Base-by-base conservation (phyloP, 208 protist species). In the Vickermania ingenoplastis region DNA sequence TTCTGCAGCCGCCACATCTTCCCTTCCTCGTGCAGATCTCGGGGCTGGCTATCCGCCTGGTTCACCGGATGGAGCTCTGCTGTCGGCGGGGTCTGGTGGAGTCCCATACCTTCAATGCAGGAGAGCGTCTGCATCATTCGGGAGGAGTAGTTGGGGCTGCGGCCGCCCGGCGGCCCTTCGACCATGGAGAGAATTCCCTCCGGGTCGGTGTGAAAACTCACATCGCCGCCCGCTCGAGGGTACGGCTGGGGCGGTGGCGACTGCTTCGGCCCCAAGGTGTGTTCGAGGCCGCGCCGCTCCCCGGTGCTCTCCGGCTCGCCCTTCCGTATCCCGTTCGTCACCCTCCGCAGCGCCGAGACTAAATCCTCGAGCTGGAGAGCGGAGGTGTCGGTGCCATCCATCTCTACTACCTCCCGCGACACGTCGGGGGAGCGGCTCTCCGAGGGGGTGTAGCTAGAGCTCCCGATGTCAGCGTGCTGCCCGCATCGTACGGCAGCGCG, bases 1-100 rank as follows among this genome's bases (percentile, higher is more conserved):
- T 89, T 90, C 5, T 77, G 81, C 26, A 95, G 58, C 61, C 83
- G 79, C 14, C 68, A 71, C n/a, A 73, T 64, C 71, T 89, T 86
- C 23, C 66, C 88, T 23, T 86, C 75, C 27, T 85, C 77, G 65
- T 95, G 89, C 25, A 95, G 29, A 41, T 41, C 52, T 28, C 52
- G 51, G 36, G 2, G 57, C n/a, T n/a, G n/a, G 36, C 2, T 41
- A 21, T 41, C 57, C 0, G 49, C 14, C 22, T 53, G 13, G 59
- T 52, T 61, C 54, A 67, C 53, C 45, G 53, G 5, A 24, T 51
- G 3, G 21, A 3, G 26, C 29, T 27, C 14, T 25, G 5, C 29
- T 7, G 21, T 5, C 7, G 13, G 57, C 31, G 3, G 17, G 7
- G 2, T 13, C 50, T 45, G 41, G 53, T 17, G 41, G 22, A 66